Base-by-base conservation (phyloP, 768 basidiomycete genomes). In the Pluteus cervinus region DNA sequence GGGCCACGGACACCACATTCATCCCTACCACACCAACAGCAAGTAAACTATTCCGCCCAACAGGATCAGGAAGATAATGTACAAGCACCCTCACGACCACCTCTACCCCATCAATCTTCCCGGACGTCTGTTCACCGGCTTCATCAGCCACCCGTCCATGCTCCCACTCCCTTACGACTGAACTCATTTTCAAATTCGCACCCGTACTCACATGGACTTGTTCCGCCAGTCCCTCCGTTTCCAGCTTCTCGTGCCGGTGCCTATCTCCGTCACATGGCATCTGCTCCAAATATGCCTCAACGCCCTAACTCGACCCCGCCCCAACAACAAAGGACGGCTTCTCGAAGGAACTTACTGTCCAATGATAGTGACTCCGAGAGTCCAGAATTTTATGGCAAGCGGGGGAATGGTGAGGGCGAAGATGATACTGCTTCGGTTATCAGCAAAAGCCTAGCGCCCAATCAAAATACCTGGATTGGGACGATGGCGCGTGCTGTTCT, bases 381-480 rank as follows among this genome's bases (percentile, higher is more conserved):
- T 12, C 46, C 43, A 35, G 29, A 39, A 9, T 34, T 32, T 23
- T 47, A 29, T 34, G 39, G 24, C 11, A 39, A 40, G 12, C 47
- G 48, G 9, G 52, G 49, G 25, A 52, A 57, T 32, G 60, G 53
- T 5, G 63, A 64, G 37, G 50, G 49, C 11, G 54, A 60, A 29
- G 53, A 51, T 7, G 51, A 57, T 12, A n/a, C n/a, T n/a, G n/a
- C n/a, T n/a, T n/a, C n/a, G n/a, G n/a, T n/a, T n/a, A n/a, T n/a
- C n/a, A n/a, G n/a, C n/a, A n/a, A n/a, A n/a, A n/a, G n/a, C n/a
- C n/a, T 44, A 40, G 15, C 43, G 45, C 12, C 55, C 52, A 32
- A 77, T 78, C n/a, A 76, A 81, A 4, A 61, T 85, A 22, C 81
- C 83, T 86, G 84, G 84, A 59, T 86, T 16, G 78, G 81, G 51